Conservation (phyloP, 805 yeast genomes). For the Yamadazyma tumulicola region DNA sequence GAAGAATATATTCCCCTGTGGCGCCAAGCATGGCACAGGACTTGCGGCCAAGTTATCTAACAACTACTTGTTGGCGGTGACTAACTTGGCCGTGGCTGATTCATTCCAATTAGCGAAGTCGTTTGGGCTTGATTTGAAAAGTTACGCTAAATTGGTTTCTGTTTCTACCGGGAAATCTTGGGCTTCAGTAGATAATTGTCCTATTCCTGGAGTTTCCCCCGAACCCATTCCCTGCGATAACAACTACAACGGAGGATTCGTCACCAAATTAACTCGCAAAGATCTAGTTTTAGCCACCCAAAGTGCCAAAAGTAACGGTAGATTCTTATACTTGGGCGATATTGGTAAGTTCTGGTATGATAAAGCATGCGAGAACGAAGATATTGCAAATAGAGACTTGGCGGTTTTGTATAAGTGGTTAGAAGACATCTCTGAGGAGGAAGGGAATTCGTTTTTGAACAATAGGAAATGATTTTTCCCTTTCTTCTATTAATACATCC, state of each 20-base stretch:
- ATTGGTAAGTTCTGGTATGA: slow-evolving; percentile 39
- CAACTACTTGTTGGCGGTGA: slow-evolving; percentile 50
- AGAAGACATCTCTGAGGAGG: slow-evolving; percentile 16
- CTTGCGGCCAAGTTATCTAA: slow-evolving; percentile 54
- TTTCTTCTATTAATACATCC: not conserved
- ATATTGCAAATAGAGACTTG: slow-evolving; percentile 38
- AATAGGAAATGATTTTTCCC: not conserved
- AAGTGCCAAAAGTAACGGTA: slow-evolving; percentile 29
- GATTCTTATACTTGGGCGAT: slow-evolving; percentile 39
- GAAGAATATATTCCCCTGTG: slow-evolving; percentile 46
- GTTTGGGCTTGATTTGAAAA: slow-evolving; percentile 44
- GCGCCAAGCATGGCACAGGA: slow-evolving; percentile 46
- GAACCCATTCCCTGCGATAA: slow-evolving; percentile 43
- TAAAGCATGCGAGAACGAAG: slow-evolving; percentile 39
- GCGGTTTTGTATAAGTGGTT: slow-evolving; percentile 43
- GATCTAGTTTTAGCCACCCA: slow-evolving; percentile 43
- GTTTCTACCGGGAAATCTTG: slow-evolving; percentile 53
- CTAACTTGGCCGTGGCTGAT: slow-evolving; percentile 53
- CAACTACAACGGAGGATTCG: slow-evolving; percentile 47
- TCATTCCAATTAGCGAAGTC: slow-evolving; percentile 51
- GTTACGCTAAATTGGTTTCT: slow-evolving; percentile 47
- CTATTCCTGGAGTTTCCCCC: slow-evolving; percentile 45
- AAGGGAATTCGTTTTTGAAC: slow-evolving; percentile 3
- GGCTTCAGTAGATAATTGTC: slow-evolving; percentile 54
- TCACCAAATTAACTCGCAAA: slow-evolving; percentile 43